Percentiles rank a stretch among this genome's conserved stretches.
Conservation (phyloP, 768 basidiomycete genomes). For the Cystobasidium ongulense region DNA sequence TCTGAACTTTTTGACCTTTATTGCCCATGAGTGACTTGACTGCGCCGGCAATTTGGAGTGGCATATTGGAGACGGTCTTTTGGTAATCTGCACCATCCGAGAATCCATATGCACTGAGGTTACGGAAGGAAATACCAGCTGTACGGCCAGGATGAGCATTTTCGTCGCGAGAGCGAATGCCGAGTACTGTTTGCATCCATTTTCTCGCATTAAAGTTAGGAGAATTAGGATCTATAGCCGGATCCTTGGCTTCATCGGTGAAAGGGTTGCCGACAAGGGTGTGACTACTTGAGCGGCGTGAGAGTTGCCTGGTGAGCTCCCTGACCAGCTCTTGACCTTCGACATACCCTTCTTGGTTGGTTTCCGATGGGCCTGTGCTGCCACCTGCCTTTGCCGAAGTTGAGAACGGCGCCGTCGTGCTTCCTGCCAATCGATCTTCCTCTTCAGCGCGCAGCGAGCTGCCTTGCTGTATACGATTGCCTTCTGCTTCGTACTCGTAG, state of each 20-base stretch:
- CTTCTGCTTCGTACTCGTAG: neutral
- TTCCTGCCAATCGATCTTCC: neutral
- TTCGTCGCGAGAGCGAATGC: neutral
- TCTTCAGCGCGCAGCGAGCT: neutral
- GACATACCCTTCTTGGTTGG: neutral
- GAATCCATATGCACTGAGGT: constrained; percentile 46
- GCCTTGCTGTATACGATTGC: neutral
- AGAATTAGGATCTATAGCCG: constrained; percentile 1
- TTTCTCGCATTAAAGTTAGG: constrained; percentile 2
- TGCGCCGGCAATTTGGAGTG: constrained; percentile 34
- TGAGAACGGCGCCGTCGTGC: neutral
- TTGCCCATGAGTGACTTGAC: constrained; percentile 34
- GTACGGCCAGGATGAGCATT: constrained; percentile 39
- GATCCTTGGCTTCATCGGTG: neutral
- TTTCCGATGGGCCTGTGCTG: neutral
- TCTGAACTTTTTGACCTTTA: constrained; percentile 17
- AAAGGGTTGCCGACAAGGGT: constrained; percentile 7
- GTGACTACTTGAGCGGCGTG: neutral
- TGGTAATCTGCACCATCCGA: constrained; percentile 48
- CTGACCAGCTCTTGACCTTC: neutral
- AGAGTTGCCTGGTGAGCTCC: neutral
- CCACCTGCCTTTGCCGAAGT: neutral
- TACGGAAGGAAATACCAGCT: constrained; percentile 47
- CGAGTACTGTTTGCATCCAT: neutral
- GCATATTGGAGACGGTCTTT: constrained; percentile 48